Percentiles rank a stretch among this genome's conserved stretches.
These are phyloP conservation scores for Starmerella roubikii DNA, from an alignment of 805 yeast genomes.

Conservation along the genomic window DNA sequence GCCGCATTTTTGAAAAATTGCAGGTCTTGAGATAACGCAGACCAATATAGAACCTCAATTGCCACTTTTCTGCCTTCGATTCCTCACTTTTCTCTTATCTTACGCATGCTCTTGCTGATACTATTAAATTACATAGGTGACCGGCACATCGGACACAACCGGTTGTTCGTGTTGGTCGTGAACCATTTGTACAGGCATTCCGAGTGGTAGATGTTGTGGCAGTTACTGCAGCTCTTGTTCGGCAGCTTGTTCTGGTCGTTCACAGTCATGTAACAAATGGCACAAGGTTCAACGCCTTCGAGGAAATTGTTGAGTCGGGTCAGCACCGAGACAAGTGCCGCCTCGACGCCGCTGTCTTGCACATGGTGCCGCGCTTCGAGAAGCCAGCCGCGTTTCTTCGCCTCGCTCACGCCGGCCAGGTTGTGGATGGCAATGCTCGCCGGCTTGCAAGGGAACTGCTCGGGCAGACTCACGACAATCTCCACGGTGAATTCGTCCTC, in stretches of 20 bases:
- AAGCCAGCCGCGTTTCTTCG: conserved; percentile 90
- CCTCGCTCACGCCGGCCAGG: conserved; percentile 77
- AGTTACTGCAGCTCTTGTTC: conserved; percentile 72
- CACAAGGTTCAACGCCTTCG: conserved; percentile 92
- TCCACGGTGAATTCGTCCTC: conserved; percentile 20
- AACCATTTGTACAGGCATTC: conserved; percentile 97
- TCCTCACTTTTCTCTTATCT: too few species aligned
- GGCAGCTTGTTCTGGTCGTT: conserved; percentile 89
- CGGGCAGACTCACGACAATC: conserved; percentile 57
- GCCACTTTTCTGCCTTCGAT: too few species aligned
- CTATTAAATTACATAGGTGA: conserved; percentile 26
- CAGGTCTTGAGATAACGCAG: too few species aligned
- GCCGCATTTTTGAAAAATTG: too few species aligned
- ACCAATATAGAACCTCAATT: too few species aligned
- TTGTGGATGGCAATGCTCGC: conserved; percentile 64
- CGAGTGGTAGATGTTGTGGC: conserved; percentile 88
- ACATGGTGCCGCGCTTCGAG: conserved; percentile 76
- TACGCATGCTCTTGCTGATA: too few species aligned
- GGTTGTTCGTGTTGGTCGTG: conserved; percentile 68
- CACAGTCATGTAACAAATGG: conserved; percentile 84
- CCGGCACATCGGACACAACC: conserved; percentile 92
- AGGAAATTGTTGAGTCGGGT: conserved; percentile 67
- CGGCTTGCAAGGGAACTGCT: conserved; percentile 50
- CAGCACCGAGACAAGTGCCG: conserved; percentile 47
- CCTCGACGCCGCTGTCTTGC: conserved; percentile 38